Evolutionary conservation across 2,329 filamentous ascomycete species (phyloP), one percentile per base, ranked within the genome.

Genomic region (Pseudogymnoascus sp.): DNA sequence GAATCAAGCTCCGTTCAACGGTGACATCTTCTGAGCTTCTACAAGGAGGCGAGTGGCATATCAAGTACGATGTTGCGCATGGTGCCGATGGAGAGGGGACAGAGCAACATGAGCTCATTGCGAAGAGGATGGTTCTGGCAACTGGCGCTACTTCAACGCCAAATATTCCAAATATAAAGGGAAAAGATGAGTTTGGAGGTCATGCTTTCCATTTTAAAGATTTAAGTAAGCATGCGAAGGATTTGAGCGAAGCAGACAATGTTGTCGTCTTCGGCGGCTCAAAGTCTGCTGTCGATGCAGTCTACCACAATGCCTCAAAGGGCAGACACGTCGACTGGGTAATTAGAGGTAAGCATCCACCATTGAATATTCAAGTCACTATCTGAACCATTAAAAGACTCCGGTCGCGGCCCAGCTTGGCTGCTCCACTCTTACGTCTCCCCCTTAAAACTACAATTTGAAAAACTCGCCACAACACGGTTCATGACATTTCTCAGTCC

Each of bases 401-500:
- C 49, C n/a, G 49, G 49, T 5, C 49, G 49, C 28, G 49, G 49
- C n/a, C 49, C 59, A 23, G 59, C 23, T 18, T 60, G 59, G 59
- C 11, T 60, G 7, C 9, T 60, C 4, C 23, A 25, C 11, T 16
- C 28, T 42, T 60, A 12, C 5, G 59, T 60, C 59, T 38, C 59
- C 6, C 59, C 59, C 7, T 18, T 60, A n/a, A 60, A 60, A 21
- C 5, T 80, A 62, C 84, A 83, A 80, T 75, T 90, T 0, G 87
- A 90, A 73, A 84, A 86, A 68, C 79, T 90, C 3, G 80, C 87
- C 6, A 82, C 82, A 38, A 87, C 83, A 0, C 85, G 89, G 0
- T 79, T 88, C 66, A 75, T 91, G 62, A 88, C 84, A 1, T 91
- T 86, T 84, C 85, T 91, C 74, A 87, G 83, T 59, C 88, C 89